Evolutionary conservation across 2,329 filamentous ascomycete genomes (phyloP).

Genomic region (Chaetomiaceae sp.): DNA sequence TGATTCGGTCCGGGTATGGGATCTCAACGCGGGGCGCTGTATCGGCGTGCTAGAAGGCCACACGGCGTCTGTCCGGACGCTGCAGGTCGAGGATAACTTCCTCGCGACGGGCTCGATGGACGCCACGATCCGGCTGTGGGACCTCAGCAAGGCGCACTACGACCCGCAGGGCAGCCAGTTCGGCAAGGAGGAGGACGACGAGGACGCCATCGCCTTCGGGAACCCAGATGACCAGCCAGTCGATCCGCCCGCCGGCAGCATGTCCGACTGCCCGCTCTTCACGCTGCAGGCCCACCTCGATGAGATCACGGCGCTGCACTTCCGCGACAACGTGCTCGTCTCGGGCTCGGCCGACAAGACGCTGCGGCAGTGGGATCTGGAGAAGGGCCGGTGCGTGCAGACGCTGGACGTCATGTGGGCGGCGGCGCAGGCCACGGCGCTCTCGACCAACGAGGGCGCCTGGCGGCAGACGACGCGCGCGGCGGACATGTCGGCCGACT

Average conservation of each 20-base stretch:
- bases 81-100: constrained; percentile 94
- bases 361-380: constrained; percentile 92
- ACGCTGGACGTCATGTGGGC: constrained; percentile 98
- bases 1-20: constrained; percentile 93
- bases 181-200: constrained; percentile 55
- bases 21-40: constrained; percentile 87
- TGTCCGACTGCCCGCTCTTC: constrained; percentile 85
- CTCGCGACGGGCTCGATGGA: constrained; percentile 93
- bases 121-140: constrained; percentile 91
- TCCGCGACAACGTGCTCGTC: constrained; percentile 81
- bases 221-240: constrained; percentile 62
- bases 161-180: constrained; percentile 62
- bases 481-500: constrained; percentile 77
- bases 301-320: constrained; percentile 90
- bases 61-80: constrained; percentile 82
- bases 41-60: constrained; percentile 91
- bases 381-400: constrained; percentile 95
- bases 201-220: constrained; percentile 67
- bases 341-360: constrained; percentile 98
- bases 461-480: constrained; percentile 72
- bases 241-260: constrained; percentile 71
- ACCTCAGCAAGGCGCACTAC: constrained; percentile 83
- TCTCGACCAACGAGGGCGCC: constrained; percentile 53
- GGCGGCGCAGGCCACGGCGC: constrained; percentile 77
- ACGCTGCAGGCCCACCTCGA: constrained; percentile 86